Base-by-base conservation (phyloP, 495 filamentous ascomycete genomes). In the Penicillium pulvis region DNA sequence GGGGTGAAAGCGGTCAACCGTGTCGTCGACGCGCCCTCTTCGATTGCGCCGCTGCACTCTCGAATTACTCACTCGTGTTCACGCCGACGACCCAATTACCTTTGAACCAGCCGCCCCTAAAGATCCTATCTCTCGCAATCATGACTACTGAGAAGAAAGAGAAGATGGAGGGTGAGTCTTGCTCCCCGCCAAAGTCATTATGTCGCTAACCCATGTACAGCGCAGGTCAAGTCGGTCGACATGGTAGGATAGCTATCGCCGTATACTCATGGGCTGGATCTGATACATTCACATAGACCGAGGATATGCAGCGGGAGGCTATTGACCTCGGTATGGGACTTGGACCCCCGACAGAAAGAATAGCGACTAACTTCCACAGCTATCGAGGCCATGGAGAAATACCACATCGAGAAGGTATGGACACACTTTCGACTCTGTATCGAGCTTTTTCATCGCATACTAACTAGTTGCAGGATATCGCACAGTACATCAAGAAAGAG, bases 401-500 rank as follows among this genome's bases (percentile, higher is more conserved):
- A 83, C 75, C 92, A 83, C 64, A 89, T 99, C 62, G 94, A 99
- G 75, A 98, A 98, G 85, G 90, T 90, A 73, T 28, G 75, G 2
- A 48, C 20, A 2, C 39, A 30, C 28, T 7, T 17, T 7, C 11
- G 1, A 49, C 17, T 49, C 14, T 31, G 48, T 20, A 1, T 26
- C n/a, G 11, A 20, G 53, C 48, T 12, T 17, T 24, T 19, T 23
- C 50, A 49, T 44, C 6, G 30, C 2, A 45, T 58, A 46, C 68
- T 77, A 51, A 75, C 42, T 4, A 28, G 33, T 36, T 45, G 7
- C 58, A 94, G 90, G 94, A 98, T 62, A 97, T 98, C 66, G 94
- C 94, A 2, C 92, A 96, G 68, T 88, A 91, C 74, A 97, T 98
- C 80, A 97, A 98, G 83, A 90, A 91, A 78, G 92, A 93, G 67